Evolutionary conservation across 1,284 basidiomycete genomes (phyloP), one percentile per base, ranked within the genome.

Genomic region (Leucoagaricus sp.): DNA sequence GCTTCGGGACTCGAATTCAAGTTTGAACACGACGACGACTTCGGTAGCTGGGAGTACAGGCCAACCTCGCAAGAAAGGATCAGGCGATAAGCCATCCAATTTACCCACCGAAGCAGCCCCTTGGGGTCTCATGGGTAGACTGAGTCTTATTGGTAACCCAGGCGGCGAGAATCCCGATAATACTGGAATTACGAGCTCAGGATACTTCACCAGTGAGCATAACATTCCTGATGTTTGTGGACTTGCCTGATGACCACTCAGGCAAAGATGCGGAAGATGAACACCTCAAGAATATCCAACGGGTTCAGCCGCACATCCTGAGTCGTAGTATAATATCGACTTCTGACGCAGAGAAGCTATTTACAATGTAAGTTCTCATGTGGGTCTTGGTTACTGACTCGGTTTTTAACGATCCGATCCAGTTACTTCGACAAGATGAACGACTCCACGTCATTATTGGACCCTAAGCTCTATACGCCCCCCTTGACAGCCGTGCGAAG

Each of bases 381-480:
- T 19, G 9, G 23, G 56, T 48, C 49, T 40, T 25, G 38, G 54
- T 23, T 44, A 21, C 15, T 15, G 15, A 21, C 15, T 52, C 42
- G 51, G 49, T 46, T 58, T 53, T 42, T 54, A 61, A 54, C 41
- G 33, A 44, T 33, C 17, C 42, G 38, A 48, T 51, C 9, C 57
- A 91, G 89, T 61, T 93, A 85, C 66, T 91, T 87, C 63, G 82
- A 86, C 33, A 80, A 81, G 63, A 89, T 93, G 82, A 92, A 92
- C 61, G 72, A 81, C 15, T 89, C 89, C 0, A 68, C 86, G 21
- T 90, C 83, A 7, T 72, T 92, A 17, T 73, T 92, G 23, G 90
- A 93, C 64, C 87, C 87, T 7, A 75, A 78, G n/a, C 75, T 93
- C 10, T 90, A 93, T 65, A 89, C 87, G 0, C 83, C 89, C 9